These are phyloP conservation scores for Cupressus sempervirens DNA, from an alignment of 75 land plant genomes.

Conservation along the genomic window DNA sequence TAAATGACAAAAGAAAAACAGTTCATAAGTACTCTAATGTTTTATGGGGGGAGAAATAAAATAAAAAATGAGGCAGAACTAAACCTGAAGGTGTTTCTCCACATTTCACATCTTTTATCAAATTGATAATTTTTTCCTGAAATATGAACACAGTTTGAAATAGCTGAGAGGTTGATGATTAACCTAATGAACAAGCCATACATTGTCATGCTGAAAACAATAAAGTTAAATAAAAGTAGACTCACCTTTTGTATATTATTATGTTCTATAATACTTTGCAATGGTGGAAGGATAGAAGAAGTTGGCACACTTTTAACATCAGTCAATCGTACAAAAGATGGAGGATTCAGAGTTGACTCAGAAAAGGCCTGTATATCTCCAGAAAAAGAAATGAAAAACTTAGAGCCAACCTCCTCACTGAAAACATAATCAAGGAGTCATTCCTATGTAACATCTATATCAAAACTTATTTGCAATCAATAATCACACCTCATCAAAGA, in stretches of 20 bases:
- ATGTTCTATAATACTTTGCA: constrained; percentile 9
- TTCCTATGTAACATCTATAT: background rate
- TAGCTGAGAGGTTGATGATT: background rate
- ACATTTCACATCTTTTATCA: background rate
- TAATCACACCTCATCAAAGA: background rate
- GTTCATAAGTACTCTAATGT: background rate
- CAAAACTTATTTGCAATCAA: background rate
- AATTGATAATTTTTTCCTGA: constrained; percentile 8
- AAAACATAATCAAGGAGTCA: background rate
- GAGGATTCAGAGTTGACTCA: background rate
- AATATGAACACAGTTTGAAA: background rate
- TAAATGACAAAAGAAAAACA: background rate
- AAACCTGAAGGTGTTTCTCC: constrained; percentile 6
- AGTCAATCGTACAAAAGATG: background rate
- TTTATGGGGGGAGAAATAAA: background rate
- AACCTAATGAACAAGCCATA: background rate
- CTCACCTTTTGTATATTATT: constrained; percentile 12
- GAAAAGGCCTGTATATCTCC: background rate
- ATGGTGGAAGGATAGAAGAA: constrained; percentile 8
- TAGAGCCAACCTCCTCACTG: background rate
- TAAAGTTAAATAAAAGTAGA: background rate
- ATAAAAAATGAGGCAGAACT: background rate
- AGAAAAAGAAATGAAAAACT: background rate
- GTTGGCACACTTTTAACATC: background rate
- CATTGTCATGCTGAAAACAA: background rate